These are phyloP conservation scores for Fusarium sp. DNA, from an alignment of 2,329 filamentous ascomycete genomes.

Conservation along the genomic window DNA sequence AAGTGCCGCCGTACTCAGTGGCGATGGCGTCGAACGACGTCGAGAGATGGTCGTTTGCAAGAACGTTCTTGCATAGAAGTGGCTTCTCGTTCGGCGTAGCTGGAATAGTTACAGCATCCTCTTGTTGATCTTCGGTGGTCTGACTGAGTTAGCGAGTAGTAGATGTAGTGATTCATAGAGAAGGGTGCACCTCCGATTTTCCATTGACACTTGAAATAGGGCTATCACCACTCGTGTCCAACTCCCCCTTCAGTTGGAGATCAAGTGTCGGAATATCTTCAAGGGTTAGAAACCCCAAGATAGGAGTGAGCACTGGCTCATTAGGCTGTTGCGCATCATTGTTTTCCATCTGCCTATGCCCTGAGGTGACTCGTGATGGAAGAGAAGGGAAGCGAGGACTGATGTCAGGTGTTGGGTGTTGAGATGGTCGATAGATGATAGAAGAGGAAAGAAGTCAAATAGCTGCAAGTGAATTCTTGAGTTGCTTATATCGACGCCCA, in stretches of 20 bases:
- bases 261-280: slow-evolving; percentile 12
- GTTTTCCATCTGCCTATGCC: slow-evolving; percentile 15
- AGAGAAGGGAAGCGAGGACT: not conserved
- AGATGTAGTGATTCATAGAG: not conserved
- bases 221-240: not conserved
- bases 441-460: not conserved
- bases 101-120: not conserved
- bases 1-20: slow-evolving; percentile 35
- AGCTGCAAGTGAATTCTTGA: not conserved
- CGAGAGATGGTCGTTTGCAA: slow-evolving; percentile 6
- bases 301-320: slow-evolving; percentile 9
- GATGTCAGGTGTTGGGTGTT: not conserved
- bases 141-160: slow-evolving; percentile 2
- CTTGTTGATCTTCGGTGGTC: not conserved
- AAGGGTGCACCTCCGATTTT: slow-evolving; percentile 16
- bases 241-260: not conserved
- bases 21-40: slow-evolving; percentile 11
- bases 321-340: not conserved
- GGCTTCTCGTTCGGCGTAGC: slow-evolving; percentile 5
- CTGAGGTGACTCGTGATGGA: not conserved
- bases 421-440: not conserved
- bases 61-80: slow-evolving; percentile 12
- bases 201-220: not conserved
- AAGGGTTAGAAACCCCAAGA: not conserved
- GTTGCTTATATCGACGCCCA: slow-evolving; percentile 1